phyloP scores from a whole-genome alignment of 768 basidiomycete genomes.

The Lyophyllum semitale region DNA sequence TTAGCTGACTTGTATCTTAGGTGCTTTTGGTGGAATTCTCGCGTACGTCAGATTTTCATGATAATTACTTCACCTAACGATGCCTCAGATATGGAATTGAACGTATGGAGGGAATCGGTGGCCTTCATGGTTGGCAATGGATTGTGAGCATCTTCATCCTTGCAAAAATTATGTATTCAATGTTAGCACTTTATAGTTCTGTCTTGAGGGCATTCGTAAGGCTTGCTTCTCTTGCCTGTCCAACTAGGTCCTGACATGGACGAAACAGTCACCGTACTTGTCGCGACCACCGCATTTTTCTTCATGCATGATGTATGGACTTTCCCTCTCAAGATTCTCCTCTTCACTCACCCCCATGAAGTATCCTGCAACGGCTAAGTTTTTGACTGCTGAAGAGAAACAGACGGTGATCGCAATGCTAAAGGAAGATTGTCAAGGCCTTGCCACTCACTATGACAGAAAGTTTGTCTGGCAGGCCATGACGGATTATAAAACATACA shows the following conservation, averaged over 20 bases:
- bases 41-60: conserved; percentile 32
- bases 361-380: conserved; percentile 62
- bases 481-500: conserved; percentile 45
- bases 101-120: conserved; percentile 41
- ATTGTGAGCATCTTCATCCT: conserved; percentile 34
- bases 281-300: conserved; percentile 47
- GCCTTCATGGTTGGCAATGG: conserved; percentile 50
- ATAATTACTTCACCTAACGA: conserved; percentile 18
- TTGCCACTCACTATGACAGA: conserved; percentile 44
- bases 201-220: conserved; percentile 43
- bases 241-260: not conserved
- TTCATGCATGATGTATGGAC: conserved; percentile 54
- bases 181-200: conserved; percentile 31
- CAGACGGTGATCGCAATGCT: conserved; percentile 38
- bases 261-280: conserved; percentile 32
- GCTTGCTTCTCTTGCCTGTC: not conserved
- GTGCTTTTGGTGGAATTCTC: conserved; percentile 50
- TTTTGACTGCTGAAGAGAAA: conserved; percentile 49
- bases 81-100: conserved; percentile 45
- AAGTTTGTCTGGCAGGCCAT: conserved; percentile 52
- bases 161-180: not conserved
- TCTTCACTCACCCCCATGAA: conserved; percentile 15
- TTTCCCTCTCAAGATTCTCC: not conserved
- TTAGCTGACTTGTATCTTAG: conserved; percentile 12
- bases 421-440: conserved; percentile 44